Percentiles rank a stretch among this genome's conserved stretches.
Evolutionary conservation across 129 eudicot species (phyloP).

Genomic region (Artemisia argyi): DNA sequence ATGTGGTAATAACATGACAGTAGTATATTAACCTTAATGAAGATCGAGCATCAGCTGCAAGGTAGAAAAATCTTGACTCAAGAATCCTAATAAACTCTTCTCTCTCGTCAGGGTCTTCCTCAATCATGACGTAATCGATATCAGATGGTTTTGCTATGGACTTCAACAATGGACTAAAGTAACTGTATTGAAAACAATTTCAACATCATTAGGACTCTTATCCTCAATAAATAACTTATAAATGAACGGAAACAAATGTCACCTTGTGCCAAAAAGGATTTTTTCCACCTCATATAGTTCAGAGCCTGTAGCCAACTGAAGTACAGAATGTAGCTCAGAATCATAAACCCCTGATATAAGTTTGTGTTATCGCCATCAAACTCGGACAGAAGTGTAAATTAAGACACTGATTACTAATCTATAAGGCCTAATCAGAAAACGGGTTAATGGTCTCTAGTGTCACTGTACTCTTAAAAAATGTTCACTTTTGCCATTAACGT

Average conservation of each 20-base stretch:
- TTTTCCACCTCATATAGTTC: slow-evolving; percentile 78
- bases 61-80: slow-evolving; percentile 85
- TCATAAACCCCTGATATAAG: slow-evolving; percentile 49
- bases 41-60: slow-evolving; percentile 98
- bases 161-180: slow-evolving; percentile 91
- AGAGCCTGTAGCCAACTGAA: slow-evolving; percentile 85
- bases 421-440: no score
- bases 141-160: slow-evolving; percentile 57
- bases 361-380: no score
- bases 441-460: no score
- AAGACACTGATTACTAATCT: no score
- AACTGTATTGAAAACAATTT: slow-evolving; percentile 46
- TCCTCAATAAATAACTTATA: neutral
- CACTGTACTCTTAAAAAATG: no score
- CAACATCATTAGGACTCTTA: neutral
- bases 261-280: slow-evolving; percentile 95
- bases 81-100: slow-evolving; percentile 68
- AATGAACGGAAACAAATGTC: slow-evolving; percentile 11
- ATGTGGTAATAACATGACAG: neutral
- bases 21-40: slow-evolving; percentile 62
- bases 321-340: slow-evolving; percentile 78
- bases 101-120: slow-evolving; percentile 84
- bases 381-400: no score
- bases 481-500: no score
- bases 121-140: slow-evolving; percentile 70